These are phyloP conservation scores for Gossypium schwendimanii DNA, from an alignment of 441 rosid species.

Conservation along the genomic window DNA sequence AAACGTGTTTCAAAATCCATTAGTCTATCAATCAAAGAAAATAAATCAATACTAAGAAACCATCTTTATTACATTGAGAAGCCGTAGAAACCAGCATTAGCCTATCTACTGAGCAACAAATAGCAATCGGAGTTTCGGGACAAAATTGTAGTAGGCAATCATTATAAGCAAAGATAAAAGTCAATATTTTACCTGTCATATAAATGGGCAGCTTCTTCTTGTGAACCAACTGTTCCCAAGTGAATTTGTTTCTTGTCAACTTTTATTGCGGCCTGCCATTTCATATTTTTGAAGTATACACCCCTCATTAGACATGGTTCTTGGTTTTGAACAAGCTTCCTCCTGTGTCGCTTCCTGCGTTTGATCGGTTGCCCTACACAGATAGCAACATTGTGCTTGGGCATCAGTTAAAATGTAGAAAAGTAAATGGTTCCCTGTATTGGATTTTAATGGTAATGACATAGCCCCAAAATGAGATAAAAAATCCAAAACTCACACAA, in stretches of 20 bases:
- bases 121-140: neutral
- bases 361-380: constrained; percentile 62
- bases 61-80: too few relatives aligned
- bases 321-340: constrained; percentile 77
- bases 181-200: constrained; percentile 57
- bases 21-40: neutral
- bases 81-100: too few relatives aligned
- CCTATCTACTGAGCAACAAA: neutral
- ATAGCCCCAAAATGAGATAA: neutral
- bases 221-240: too few relatives aligned
- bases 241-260: too few relatives aligned
- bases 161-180: neutral
- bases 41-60: neutral
- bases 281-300: constrained; percentile 22
- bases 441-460: neutral
- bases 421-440: neutral
- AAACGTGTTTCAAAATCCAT: neutral
- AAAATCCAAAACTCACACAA: neutral
- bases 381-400: neutral
- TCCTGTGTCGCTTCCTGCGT: constrained; percentile 82
- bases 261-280: too few relatives aligned
- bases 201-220: too few relatives aligned
- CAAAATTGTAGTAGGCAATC: neutral
- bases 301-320: constrained; percentile 95
- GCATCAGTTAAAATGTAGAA: constrained; percentile 11